These are phyloP conservation scores for Closterium sp. DNA, from an alignment of 139 green algal species.

Conservation along the genomic window DNA sequence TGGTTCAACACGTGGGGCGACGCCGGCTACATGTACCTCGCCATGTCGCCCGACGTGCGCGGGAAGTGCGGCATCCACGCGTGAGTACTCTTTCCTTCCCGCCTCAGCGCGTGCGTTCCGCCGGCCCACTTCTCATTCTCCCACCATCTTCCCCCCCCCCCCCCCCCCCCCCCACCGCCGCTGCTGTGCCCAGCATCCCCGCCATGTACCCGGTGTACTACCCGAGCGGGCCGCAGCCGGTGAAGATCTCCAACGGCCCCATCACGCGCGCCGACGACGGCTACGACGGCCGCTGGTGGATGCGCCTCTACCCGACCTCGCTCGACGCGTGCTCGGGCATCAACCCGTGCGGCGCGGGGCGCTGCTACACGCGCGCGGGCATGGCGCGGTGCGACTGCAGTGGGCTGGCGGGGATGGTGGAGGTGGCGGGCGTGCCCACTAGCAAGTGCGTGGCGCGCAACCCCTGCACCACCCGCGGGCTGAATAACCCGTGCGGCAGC, in stretches of 20 bases:
- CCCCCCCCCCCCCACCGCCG: background rate
- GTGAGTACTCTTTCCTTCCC: background rate
- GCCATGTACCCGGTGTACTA: constrained; percentile 9
- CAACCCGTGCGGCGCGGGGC: background rate
- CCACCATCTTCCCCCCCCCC: background rate
- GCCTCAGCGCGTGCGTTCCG: no score
- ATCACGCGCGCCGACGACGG: background rate
- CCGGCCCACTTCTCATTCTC: background rate
- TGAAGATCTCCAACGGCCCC: background rate
- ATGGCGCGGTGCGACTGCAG: constrained; percentile 6
- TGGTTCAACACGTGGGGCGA: constrained; percentile 87
- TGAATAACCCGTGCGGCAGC: constrained; percentile 27
- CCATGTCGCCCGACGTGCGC: constrained; percentile 18
- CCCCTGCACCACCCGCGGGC: background rate
- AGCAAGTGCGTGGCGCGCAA: constrained; percentile 12
- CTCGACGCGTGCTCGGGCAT: background rate
- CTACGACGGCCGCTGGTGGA: background rate
- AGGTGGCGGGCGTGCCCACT: background rate
- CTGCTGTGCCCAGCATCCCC: background rate
- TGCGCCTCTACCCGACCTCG: background rate
- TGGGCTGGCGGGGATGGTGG: constrained; percentile 13
- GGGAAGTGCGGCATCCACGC: constrained; percentile 83
- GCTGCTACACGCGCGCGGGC: background rate
- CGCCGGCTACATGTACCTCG: constrained; percentile 83
- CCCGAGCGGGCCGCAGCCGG: background rate